Conservation (phyloP, 331 rosid species). For the Pyracantha coccinea region DNA sequence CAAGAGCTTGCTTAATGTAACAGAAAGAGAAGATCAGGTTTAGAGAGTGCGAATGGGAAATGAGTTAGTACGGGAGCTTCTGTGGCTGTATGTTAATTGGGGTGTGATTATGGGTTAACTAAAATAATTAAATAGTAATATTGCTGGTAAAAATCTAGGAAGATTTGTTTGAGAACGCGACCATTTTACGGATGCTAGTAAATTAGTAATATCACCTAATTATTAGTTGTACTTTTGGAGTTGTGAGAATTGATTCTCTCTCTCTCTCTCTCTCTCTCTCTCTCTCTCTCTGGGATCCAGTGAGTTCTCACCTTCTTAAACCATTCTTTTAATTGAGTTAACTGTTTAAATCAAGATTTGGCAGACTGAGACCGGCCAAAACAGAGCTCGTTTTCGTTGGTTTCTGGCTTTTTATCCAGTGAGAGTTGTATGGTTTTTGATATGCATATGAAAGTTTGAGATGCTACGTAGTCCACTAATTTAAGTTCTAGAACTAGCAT, state of each 20-base stretch:
- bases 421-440: not conserved
- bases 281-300: not conserved
- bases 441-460: too few relatives aligned
- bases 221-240: not conserved
- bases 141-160: not conserved
- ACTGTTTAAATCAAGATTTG: not conserved
- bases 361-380: too few relatives aligned
- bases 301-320: not conserved
- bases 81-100: not conserved
- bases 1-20: slow-evolving; percentile 31
- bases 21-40: not conserved
- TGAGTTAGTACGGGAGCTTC: not conserved
- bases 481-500: too few relatives aligned
- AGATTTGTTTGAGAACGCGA: slow-evolving; percentile 8
- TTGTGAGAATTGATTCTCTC: not conserved
- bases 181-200: not conserved
- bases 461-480: too few relatives aligned
- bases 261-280: not conserved
- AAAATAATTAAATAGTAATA: too few relatives aligned
- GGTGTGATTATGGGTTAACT: slow-evolving; percentile 1
- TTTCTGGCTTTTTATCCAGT: not conserved
- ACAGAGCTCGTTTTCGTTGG: not conserved
- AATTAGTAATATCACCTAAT: not conserved
- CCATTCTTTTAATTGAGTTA: not conserved
- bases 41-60: not conserved